A percentile compares a stretch with the other conserved stretches of the same genome.
Evolutionary conservation across 257 asterid species (phyloP).

Genomic region (Nicotiana noctiflora): DNA sequence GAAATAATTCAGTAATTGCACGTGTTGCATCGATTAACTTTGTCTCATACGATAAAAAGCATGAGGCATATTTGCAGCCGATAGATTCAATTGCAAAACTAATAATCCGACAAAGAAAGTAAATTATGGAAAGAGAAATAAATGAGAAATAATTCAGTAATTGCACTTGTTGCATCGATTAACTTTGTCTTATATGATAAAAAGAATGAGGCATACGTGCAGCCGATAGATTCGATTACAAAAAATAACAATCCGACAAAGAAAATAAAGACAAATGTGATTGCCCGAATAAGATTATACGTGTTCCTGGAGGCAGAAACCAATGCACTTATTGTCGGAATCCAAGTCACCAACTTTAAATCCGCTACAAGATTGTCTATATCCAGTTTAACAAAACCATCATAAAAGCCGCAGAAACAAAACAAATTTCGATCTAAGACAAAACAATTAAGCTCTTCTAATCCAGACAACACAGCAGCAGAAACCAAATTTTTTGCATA

Average conservation of each 20-base stretch:
- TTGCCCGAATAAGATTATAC: not conserved
- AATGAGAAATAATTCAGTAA: not conserved
- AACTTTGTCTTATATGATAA: not conserved
- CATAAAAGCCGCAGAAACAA: not conserved
- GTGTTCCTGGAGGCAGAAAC: not conserved
- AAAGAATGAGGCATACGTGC: not conserved
- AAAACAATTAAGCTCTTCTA: not conserved
- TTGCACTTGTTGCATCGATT: not conserved
- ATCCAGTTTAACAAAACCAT: not conserved
- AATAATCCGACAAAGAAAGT: not conserved
- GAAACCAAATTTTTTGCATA: not conserved
- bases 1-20: not conserved
- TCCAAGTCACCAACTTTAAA: not conserved
- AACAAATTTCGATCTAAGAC: not conserved
- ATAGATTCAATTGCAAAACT: not conserved
- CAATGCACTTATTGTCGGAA: not conserved
- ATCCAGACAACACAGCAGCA: not conserved
- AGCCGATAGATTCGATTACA: not conserved
- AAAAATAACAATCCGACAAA: not conserved
- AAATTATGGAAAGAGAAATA: not conserved
- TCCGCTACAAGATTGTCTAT: not conserved
- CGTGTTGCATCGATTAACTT: not conserved
- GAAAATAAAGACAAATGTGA: conserved; percentile 8
- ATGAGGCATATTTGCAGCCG: not conserved
- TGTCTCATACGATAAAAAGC: not conserved